Conservation (phyloP, 768 basidiomycete genomes). For the Suillus occidentalis region DNA sequence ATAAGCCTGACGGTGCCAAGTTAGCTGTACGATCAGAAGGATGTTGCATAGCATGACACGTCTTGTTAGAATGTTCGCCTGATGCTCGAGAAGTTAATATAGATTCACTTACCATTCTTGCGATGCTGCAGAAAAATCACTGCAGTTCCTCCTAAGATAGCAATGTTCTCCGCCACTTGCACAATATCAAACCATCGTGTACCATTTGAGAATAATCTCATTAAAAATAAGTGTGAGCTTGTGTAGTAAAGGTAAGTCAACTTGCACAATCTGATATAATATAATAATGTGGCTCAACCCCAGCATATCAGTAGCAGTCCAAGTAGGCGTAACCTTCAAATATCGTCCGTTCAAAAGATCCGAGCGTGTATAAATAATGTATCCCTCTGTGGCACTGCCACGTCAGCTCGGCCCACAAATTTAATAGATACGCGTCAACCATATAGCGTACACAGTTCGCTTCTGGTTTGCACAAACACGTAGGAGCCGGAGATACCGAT, state of each 20-base stretch:
- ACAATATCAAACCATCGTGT: background rate
- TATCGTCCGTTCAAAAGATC: background rate
- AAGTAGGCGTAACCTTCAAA: background rate
- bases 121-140: background rate
- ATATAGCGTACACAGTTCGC: slow-evolving; percentile 68
- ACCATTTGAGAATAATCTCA: too few relatives aligned
- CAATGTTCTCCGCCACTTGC: background rate
- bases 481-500: slow-evolving; percentile 91
- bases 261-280: too few relatives aligned
- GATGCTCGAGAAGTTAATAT: background rate
- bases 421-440: slow-evolving; percentile 71
- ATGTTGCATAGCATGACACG: background rate
- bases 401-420: slow-evolving; percentile 77
- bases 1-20: background rate
- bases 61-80: background rate
- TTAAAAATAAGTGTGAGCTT: background rate
- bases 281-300: background rate
- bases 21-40: background rate
- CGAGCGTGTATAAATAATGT: background rate
- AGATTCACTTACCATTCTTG: background rate
- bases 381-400: slow-evolving; percentile 1
- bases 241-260: background rate
- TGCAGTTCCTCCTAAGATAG: background rate
- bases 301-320: background rate
- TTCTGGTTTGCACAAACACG: slow-evolving; percentile 60